Evolutionary conservation across 257 asterid species (phyloP), one percentile per base, ranked within the genome.

Genomic region (Parsonsia alboflavescens): DNA sequence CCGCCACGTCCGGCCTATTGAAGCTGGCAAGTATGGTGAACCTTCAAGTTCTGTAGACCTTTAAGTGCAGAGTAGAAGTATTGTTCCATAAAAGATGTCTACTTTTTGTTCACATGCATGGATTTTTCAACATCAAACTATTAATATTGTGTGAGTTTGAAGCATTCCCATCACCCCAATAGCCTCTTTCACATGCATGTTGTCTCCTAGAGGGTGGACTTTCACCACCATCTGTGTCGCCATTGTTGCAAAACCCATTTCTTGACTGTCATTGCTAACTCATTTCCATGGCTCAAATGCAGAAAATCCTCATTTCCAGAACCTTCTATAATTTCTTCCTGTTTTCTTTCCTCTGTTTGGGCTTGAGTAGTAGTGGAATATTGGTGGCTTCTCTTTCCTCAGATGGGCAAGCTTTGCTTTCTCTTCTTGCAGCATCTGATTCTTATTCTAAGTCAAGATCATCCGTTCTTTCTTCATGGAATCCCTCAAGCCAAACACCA

Each of bases 321-420:
- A 15, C 56, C 44, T 73, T 77, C 26, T 71, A 49, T 33, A 33
- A 33, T 59, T 30, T 79, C 68, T 49, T 82, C 77, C 5, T 79
- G 33, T 22, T 68, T 64, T 22, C 65, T 64, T 81, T 79, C 79
- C 62, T 86, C 77, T 83, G 80, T 46, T 65, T 80, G 26, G 49
- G 75, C 57, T 61, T 75, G 53, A 49, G 70, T 33, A 52, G 76
- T 13, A 64, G 56, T 54, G 39, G 68, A 36, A 19, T 42, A 12
- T 15, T 79, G 26, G 89, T 82, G 33, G 52, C 66, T 28, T 86
- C 85, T 76, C 84, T 93, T 71, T 91, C 96, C 4, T 30, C 94
- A 49, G 98, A 93, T 82, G 98, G 97, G 59, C 36, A 87, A 79
- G 94, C 98, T 70, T 87, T 93, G 30, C 89, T 91, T 81, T 90